Evolutionary conservation across 2,329 filamentous ascomycete species (phyloP).

Genomic region (Cordyceps javanica): DNA sequence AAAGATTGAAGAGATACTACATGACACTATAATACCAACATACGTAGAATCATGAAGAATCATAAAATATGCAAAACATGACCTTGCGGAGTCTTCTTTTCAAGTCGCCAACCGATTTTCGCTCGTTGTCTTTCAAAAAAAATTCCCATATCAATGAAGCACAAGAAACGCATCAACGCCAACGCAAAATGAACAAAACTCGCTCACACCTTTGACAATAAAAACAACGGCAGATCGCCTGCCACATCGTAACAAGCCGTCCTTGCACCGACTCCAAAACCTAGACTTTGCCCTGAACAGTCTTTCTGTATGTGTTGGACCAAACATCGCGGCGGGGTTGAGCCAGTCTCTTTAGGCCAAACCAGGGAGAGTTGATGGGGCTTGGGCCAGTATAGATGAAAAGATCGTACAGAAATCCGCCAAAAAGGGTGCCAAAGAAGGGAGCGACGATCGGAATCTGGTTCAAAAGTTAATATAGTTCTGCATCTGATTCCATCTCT

Average conservation of each 20-base stretch:
- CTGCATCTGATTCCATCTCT: neutral
- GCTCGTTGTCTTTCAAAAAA: neutral
- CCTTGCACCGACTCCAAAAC: too few relatives aligned
- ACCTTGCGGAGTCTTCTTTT: neutral
- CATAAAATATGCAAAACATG: neutral
- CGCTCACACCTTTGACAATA: constrained; percentile 8
- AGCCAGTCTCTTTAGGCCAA: constrained; percentile 52
- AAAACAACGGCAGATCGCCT: too few relatives aligned
- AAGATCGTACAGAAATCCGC: constrained; percentile 60
- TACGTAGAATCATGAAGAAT: neutral
- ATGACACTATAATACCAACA: neutral
- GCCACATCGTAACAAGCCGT: too few relatives aligned
- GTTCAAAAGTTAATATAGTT: neutral
- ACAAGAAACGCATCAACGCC: neutral
- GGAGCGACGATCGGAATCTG: constrained; percentile 68
- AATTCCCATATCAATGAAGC: neutral
- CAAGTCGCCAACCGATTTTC: neutral
- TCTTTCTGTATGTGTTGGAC: constrained; percentile 28
- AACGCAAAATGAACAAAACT: neutral
- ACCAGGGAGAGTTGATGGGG: constrained; percentile 60
- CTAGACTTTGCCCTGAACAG: constrained; percentile 17
- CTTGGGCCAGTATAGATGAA: constrained; percentile 66
- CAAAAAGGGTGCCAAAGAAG: constrained; percentile 57
- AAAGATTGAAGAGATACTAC: too few relatives aligned
- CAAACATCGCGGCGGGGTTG: constrained; percentile 29